Percentiles rank a stretch among this genome's conserved stretches.
Evolutionary conservation across 1,284 basidiomycete species (phyloP).

Genomic region (Naganishia albida): DNA sequence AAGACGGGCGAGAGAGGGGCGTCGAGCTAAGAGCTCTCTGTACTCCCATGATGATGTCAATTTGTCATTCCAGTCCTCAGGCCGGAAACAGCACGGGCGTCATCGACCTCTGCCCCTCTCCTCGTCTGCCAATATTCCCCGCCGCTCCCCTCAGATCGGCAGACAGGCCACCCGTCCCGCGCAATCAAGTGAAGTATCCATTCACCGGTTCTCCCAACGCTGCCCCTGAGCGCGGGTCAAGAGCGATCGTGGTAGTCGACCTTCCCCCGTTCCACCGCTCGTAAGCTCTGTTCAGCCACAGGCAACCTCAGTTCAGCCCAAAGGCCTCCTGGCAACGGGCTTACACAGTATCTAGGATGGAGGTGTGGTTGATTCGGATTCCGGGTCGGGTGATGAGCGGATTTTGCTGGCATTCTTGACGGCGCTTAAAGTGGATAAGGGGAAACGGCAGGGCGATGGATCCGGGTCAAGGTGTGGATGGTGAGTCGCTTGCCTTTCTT

Average conservation of each 20-base stretch:
- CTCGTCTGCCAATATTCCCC: not conserved
- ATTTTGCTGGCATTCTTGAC: constrained; percentile 9
- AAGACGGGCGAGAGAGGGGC: constrained; percentile 8
- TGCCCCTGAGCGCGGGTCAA: too few relatives aligned
- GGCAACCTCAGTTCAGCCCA: not conserved
- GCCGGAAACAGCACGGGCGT: not conserved
- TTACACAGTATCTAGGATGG: not conserved
- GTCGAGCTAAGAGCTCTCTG: too few relatives aligned
- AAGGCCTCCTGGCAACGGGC: not conserved
- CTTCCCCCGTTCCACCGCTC: constrained; percentile 6
- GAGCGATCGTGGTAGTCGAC: not conserved
- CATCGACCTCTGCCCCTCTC: not conserved
- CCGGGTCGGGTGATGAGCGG: not conserved
- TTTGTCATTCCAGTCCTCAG: not conserved
- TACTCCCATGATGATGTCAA: not conserved
- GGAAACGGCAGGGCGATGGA: constrained; percentile 9
- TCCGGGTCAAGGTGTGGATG: not conserved
- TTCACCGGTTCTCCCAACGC: constrained; percentile 17
- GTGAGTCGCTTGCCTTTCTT: not conserved
- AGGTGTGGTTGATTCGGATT: not conserved
- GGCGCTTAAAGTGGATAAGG: constrained; percentile 7
- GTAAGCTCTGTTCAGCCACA: not conserved
- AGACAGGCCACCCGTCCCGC: not conserved
- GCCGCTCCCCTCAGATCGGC: not conserved
- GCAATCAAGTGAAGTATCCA: constrained; percentile 24